These are phyloP conservation scores for Brasenia schreberi DNA, from an alignment of 164 flowering plant genomes.

Conservation along the genomic window DNA sequence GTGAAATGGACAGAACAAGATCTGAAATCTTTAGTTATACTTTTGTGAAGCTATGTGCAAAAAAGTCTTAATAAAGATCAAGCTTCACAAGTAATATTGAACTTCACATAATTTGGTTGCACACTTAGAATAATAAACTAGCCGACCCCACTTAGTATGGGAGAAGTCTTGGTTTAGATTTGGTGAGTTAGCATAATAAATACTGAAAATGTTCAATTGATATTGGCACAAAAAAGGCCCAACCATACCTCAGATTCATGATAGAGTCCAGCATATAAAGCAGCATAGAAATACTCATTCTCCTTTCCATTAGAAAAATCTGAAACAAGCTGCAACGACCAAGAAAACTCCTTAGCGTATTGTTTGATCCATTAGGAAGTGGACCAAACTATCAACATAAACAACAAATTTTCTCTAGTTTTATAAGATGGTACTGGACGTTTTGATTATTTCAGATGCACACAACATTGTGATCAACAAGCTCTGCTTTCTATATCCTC, in stretches of 20 bases:
- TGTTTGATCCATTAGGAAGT: background rate
- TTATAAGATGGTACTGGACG: background rate
- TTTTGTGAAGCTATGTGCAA: too few relatives aligned
- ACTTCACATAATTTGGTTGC: too few relatives aligned
- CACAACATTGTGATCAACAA: background rate
- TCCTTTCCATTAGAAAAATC: conserved; percentile 37
- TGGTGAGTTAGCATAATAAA: too few relatives aligned
- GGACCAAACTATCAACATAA: background rate
- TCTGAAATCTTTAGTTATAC: too few relatives aligned
- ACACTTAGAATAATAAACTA: too few relatives aligned
- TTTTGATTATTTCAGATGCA: background rate
- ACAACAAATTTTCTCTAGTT: background rate
- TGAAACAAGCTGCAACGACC: conserved; percentile 49
- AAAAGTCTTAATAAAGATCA: too few relatives aligned
- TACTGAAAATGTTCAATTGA: background rate
- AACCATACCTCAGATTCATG: conserved; percentile 67
- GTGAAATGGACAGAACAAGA: background rate
- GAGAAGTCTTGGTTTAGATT: too few relatives aligned
- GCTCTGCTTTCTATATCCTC: background rate
- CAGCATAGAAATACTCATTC: conserved; percentile 65
- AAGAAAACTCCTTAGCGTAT: background rate
- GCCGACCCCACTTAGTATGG: too few relatives aligned
- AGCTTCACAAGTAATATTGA: too few relatives aligned
- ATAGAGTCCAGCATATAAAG: conserved; percentile 79
- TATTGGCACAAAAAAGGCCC: background rate